A percentile compares a stretch with the other conserved stretches of the same genome.
These are phyloP conservation scores for Coffea humblotiana DNA, from an alignment of 305 asterid genomes.

Conservation along the genomic window DNA sequence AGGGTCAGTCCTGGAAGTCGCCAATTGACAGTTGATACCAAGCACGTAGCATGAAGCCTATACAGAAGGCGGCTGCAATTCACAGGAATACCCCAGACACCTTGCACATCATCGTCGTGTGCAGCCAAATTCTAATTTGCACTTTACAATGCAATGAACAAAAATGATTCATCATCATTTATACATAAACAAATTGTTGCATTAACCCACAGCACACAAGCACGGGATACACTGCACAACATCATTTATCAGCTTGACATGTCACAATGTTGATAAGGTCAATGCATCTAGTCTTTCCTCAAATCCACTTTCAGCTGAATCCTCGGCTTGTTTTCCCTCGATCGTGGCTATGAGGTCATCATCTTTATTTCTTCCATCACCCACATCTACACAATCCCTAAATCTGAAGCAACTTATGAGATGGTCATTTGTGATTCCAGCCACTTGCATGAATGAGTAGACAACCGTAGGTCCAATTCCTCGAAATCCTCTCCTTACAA, in stretches of 20 bases:
- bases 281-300: constrained; percentile 58
- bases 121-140: constrained; percentile 14
- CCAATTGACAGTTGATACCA: not conserved
- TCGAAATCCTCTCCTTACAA: constrained; percentile 77
- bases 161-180: constrained; percentile 37
- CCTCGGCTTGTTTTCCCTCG: constrained; percentile 44
- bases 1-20: not conserved
- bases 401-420: constrained; percentile 68
- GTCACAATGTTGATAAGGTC: constrained; percentile 48
- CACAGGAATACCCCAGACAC: not conserved
- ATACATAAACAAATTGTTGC: constrained; percentile 36
- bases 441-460: constrained; percentile 86
- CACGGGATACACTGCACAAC: constrained; percentile 11
- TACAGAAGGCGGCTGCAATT: constrained; percentile 19
- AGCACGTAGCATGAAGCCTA: not conserved
- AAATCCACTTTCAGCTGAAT: constrained; percentile 43
- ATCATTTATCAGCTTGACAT: not conserved
- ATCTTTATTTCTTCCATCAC: constrained; percentile 25
- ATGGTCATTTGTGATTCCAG: constrained; percentile 78
- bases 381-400: constrained; percentile 12
- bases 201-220: constrained; percentile 8
- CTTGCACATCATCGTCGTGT: not conserved
- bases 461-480: constrained; percentile 80
- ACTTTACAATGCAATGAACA: constrained; percentile 32
- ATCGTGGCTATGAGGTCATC: constrained; percentile 32